Evolutionary conservation across 306 rosid species (phyloP).

Genomic region (Heteromeles arbutifolia): DNA sequence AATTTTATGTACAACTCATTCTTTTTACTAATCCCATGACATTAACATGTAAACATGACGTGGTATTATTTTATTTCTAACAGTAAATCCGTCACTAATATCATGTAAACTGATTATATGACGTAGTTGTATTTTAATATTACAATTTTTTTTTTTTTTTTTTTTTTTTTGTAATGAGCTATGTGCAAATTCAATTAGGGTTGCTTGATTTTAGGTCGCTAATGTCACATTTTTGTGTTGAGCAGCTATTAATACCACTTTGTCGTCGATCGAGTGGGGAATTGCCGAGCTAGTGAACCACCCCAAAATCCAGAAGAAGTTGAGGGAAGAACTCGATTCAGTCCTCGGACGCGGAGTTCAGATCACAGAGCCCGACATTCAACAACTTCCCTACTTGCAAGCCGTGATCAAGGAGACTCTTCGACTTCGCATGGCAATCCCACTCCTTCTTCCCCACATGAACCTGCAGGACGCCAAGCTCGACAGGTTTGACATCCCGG

Average conservation of each 20-base stretch:
- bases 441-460: slow-evolving; percentile 89
- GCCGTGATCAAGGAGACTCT: slow-evolving; percentile 84
- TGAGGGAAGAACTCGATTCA: slow-evolving; percentile 48
- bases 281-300: slow-evolving; percentile 87
- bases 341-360: slow-evolving; percentile 59
- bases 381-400: slow-evolving; percentile 72
- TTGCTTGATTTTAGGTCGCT: background rate
- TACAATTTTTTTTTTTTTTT: too few species aligned
- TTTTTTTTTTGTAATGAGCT: too few species aligned
- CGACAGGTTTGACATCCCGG: slow-evolving; percentile 58
- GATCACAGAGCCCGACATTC: slow-evolving; percentile 61
- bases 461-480: slow-evolving; percentile 81
- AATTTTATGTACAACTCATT: background rate
- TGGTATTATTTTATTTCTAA: too few species aligned
- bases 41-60: background rate
- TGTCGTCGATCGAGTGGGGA: slow-evolving; percentile 90
- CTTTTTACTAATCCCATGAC: background rate
- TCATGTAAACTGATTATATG: too few species aligned
- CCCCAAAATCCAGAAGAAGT: slow-evolving; percentile 52
- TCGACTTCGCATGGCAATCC: slow-evolving; percentile 74
- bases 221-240: background rate
- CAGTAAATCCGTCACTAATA: too few species aligned
- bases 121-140: too few species aligned
- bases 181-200: background rate
- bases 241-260: slow-evolving; percentile 79